Evolutionary conservation across 805 yeast genomes (phyloP), one percentile per base, ranked within the genome.

Genomic region (Pichia heedii): DNA sequence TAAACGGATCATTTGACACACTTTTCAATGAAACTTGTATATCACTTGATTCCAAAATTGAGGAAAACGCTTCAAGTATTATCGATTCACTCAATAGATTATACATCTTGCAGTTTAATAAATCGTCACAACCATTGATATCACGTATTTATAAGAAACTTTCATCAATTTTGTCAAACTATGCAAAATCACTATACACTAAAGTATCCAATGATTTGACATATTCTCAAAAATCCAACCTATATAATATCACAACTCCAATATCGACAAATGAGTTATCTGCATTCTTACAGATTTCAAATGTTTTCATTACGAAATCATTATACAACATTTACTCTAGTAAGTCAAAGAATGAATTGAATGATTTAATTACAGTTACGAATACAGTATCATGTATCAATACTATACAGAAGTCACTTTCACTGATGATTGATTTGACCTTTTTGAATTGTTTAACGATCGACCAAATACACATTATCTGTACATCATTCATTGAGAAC

Each of bases 1-100:
- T 56, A 10, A 40, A 39, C 22, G 16, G 54, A 8, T 50, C 50
- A 35, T 18, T 54, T 3, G 58, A 57, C 33, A 52, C 51, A 21
- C 30, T 46, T 2, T 16, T 52, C 10, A 43, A 45, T n/a, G 57
- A 48, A 22, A 32, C 52, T 9, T n/a, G 11, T 3, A 39, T 44
- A 24, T 26, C 5, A 2, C 24, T 32, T 37, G 35, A n/a, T 15
- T 42, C 33, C 5, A 36, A 42, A 21, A 22, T 48, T 3, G 26
- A 34, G 7, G 35, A 34, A 7, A 32, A 30, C 12, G 12, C 26
- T 8, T 5, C 13, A 1, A 21, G 20, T 2, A 15, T 34, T 9
- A 29, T 47, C 12, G 44, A 46, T 6, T 22, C 29, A 2, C 36
- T 47, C n/a, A 43, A 43, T 15, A 48, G 46, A 20, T 22, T 48